These are phyloP conservation scores for Aechmea fasciata DNA, from an alignment of 176 grass and related monocot genomes.

Conservation along the genomic window DNA sequence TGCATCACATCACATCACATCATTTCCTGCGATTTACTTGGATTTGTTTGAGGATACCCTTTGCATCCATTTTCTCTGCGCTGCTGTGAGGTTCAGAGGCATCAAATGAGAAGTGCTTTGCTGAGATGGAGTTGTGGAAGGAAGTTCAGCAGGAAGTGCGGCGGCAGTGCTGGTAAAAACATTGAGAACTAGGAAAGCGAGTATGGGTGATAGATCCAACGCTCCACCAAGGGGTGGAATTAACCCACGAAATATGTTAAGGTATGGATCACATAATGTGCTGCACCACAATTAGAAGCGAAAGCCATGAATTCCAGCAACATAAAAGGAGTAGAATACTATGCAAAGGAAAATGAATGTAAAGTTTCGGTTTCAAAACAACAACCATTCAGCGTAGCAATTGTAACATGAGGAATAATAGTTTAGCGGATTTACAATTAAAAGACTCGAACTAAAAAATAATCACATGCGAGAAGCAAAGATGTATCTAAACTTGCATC, in stretches of 20 bases:
- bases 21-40: slow-evolving; percentile 18
- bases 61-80: slow-evolving; percentile 66
- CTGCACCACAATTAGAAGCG: slow-evolving; percentile 32
- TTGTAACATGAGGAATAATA: not conserved
- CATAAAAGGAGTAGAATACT: not conserved
- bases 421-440: not conserved
- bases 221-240: slow-evolving; percentile 80
- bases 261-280: slow-evolving; percentile 86
- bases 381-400: not conserved
- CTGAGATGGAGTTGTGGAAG: slow-evolving; percentile 8
- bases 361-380: not conserved
- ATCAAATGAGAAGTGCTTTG: not conserved
- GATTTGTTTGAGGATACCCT: slow-evolving; percentile 36
- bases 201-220: slow-evolving; percentile 90
- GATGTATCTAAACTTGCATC: not conserved
- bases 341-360: not conserved
- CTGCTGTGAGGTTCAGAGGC: slow-evolving; percentile 27
- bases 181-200: slow-evolving; percentile 90
- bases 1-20: slow-evolving; percentile 22
- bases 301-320: not conserved
- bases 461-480: not conserved
- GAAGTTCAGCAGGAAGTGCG: slow-evolving; percentile 92
- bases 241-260: slow-evolving; percentile 96
- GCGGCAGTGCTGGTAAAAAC: slow-evolving; percentile 72
- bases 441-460: not conserved